Percentiles rank a stretch among this genome's conserved stretches.
Evolutionary conservation across 257 asterid genomes (phyloP).

Genomic region (Henckelia pumila): DNA sequence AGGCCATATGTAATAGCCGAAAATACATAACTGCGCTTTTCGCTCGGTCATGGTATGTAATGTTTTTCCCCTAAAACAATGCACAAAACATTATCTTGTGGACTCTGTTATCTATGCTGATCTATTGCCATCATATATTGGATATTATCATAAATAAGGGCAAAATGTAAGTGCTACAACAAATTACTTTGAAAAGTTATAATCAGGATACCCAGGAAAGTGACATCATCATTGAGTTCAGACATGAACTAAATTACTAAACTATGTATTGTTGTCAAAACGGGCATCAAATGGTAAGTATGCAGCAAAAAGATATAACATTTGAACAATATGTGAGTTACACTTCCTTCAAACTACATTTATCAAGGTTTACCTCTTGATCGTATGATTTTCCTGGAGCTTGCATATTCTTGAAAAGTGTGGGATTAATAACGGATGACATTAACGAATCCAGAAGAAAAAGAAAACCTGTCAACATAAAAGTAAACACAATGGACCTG

Average conservation of each 20-base stretch:
- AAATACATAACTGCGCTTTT: conserved; percentile 52
- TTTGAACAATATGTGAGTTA: neutral
- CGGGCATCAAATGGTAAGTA: neutral
- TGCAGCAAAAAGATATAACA: neutral
- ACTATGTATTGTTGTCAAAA: neutral
- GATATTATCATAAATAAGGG: neutral
- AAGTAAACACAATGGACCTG: conserved; percentile 45
- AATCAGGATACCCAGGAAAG: neutral
- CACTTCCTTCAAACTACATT: neutral
- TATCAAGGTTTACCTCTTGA: conserved; percentile 40
- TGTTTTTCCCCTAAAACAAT: conserved; percentile 32
- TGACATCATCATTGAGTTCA: neutral
- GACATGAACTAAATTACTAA: neutral
- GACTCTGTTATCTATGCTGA: neutral
- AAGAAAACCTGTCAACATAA: conserved; percentile 50
- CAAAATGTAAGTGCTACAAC: neutral
- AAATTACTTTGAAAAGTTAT: neutral
- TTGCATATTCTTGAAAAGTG: conserved; percentile 34
- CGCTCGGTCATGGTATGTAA: conserved; percentile 23
- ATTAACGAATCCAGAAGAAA: conserved; percentile 57
- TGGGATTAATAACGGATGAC: conserved; percentile 52
- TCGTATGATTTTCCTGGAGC: conserved; percentile 25
- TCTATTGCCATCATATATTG: neutral
- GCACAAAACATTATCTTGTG: neutral
- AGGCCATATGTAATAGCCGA: conserved; percentile 60